Conservation (phyloP, 257 asterid species). For the Salvia rosmarinus region DNA sequence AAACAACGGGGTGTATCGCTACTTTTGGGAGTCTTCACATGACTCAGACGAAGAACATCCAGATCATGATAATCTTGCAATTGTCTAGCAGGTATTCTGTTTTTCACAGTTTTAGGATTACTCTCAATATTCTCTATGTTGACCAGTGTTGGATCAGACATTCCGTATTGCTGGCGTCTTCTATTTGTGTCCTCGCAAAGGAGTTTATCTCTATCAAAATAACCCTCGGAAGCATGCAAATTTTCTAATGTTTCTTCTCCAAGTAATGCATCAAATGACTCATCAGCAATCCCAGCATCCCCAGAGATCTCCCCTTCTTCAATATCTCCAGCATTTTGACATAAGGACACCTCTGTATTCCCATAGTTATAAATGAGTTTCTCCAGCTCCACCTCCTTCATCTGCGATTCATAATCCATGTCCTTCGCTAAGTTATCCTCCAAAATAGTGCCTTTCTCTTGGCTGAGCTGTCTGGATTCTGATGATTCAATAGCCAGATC, state of each 20-base stretch:
- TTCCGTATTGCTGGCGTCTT: constrained; percentile 26
- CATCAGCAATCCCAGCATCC: constrained; percentile 46
- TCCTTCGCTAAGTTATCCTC: constrained; percentile 40
- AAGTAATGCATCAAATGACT: constrained; percentile 40
- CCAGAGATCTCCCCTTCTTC: constrained; percentile 88
- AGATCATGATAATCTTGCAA: constrained; percentile 39
- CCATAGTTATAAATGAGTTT: constrained; percentile 53
- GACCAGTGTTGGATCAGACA: constrained; percentile 32
- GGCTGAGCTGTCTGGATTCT: constrained; percentile 35
- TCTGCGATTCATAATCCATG: constrained; percentile 56
- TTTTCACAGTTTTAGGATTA: constrained; percentile 40
- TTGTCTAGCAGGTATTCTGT: constrained; percentile 30
- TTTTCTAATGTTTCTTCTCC: constrained; percentile 41
- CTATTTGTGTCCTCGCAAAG: constrained; percentile 36
- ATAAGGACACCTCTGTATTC: constrained; percentile 34
- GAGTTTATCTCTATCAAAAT: constrained; percentile 32
- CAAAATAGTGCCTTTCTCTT: constrained; percentile 34
- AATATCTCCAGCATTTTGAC: constrained; percentile 50
- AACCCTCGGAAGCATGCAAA: constrained; percentile 40
- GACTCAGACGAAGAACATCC: constrained; percentile 34
- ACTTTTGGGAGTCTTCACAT: constrained; percentile 33
- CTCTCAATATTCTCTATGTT: constrained; percentile 30
- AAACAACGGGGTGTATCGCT: constrained; percentile 28
- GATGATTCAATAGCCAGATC: constrained; percentile 49
- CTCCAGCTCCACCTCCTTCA: constrained; percentile 77